A percentile compares a stretch with the other conserved stretches of the same genome.
Evolutionary conservation across 805 yeast species (phyloP).

Genomic region (Sporopachydermia lactativora): DNA sequence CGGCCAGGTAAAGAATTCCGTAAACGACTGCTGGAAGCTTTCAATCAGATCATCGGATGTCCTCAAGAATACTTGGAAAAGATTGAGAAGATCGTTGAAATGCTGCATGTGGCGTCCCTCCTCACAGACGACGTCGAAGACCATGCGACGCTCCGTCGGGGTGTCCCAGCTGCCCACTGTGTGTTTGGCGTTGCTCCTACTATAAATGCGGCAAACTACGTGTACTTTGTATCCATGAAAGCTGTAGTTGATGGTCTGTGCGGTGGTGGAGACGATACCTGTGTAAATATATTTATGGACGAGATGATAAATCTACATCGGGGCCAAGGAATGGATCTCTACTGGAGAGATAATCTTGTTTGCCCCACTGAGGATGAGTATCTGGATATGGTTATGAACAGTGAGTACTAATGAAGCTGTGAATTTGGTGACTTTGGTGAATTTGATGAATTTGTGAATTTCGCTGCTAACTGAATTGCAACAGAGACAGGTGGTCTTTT

Average conservation of each 20-base stretch:
- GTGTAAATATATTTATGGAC: slow-evolving; percentile 36
- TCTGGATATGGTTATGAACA: slow-evolving; percentile 68
- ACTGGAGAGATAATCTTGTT: slow-evolving; percentile 61
- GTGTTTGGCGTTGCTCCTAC: slow-evolving; percentile 70
- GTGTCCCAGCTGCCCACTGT: slow-evolving; percentile 65
- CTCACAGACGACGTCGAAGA: slow-evolving; percentile 87
- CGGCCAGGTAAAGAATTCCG: slow-evolving; percentile 48
- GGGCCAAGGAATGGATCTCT: slow-evolving; percentile 83
- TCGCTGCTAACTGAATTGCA: neutral
- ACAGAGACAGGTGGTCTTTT: slow-evolving; percentile 73
- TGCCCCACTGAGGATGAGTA: slow-evolving; percentile 56
- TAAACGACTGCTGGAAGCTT: slow-evolving; percentile 31
- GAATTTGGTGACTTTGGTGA: no score
- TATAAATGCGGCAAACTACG: slow-evolving; percentile 69
- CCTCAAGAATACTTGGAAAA: slow-evolving; percentile 23
- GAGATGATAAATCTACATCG: slow-evolving; percentile 73
- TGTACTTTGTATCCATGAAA: slow-evolving; percentile 62
- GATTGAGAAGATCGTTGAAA: slow-evolving; percentile 37
- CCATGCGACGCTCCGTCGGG: slow-evolving; percentile 54
- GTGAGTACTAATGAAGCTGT: no score
- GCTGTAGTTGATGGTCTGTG: slow-evolving; percentile 24
- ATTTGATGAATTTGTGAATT: neutral
- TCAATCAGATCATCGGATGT: slow-evolving; percentile 36
- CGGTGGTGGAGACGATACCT: slow-evolving; percentile 8
- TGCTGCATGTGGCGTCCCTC: slow-evolving; percentile 51